Evolutionary conservation across 1,284 basidiomycete species (phyloP), one percentile per base, ranked within the genome.

Genomic region (Vanrija sp.): DNA sequence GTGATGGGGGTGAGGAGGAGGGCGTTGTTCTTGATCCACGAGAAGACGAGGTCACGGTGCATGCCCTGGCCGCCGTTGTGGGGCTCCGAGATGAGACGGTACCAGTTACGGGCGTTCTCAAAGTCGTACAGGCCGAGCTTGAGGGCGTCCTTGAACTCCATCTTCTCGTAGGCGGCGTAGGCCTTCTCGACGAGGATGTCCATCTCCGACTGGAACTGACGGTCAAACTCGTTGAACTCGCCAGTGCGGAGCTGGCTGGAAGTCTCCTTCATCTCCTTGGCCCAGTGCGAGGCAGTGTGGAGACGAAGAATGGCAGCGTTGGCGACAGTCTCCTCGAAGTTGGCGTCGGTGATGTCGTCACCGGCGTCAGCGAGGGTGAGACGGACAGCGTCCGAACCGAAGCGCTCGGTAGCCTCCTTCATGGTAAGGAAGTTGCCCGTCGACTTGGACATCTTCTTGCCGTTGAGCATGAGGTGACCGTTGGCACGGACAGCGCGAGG

Each of bases 371-470:
- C 96, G 69, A 99, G 82, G 37, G 85, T 84, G 78, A 98, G 78
- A 59, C 96, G 83, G 67, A 89, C 95, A 35, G 95, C 91, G 72
- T 75, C 68, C 45, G 73, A 66, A 55, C 73, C 72, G 56, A 75
- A 77, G 61, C 75, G 76, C 62, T 74, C 67, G 22, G 73, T 75
- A 5, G 77, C 76, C 47, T 77, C 77, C 39, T 65, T 62, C 62
- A 79, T 72, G 22, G 73, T 76, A 54, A 78, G 69, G 61, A 73
- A 73, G 61, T 78, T 75, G 7, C 77, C 96, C 43, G 89, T 96
- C 75, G 88, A 90, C 83, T 99, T 98, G 54, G 85, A 87, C 96
- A 99, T 98, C 82, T 98, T 99, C 80, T 94, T 88, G 36, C 95
- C 95, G 77, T 99, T 98, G 72, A 99, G 78, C 88, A 95, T 89